These are phyloP conservation scores for Telopea speciosissima DNA, from an alignment of 177 flowering plant genomes.

Conservation along the genomic window DNA sequence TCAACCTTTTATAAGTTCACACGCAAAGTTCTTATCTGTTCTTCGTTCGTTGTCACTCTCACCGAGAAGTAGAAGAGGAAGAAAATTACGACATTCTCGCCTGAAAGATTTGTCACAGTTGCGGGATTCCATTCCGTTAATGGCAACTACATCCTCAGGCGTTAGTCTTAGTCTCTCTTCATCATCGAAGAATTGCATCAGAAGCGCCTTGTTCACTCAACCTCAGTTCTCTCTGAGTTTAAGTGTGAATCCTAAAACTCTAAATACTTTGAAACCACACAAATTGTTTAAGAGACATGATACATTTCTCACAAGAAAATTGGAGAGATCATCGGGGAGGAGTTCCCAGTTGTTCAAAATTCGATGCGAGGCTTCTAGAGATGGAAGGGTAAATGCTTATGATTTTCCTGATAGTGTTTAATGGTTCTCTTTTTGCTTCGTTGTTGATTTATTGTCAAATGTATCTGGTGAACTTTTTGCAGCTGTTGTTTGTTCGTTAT, in stretches of 20 bases:
- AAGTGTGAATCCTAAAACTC: conserved; percentile 17
- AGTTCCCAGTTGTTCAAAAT: conserved; percentile 31
- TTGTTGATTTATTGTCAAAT: neutral
- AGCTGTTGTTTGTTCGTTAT: neutral
- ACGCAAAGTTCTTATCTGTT: too few relatives aligned
- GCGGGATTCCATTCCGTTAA: neutral
- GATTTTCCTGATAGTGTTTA: neutral
- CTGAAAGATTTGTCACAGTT: too few relatives aligned
- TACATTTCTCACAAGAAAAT: conserved; percentile 12
- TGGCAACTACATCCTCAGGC: conserved; percentile 16
- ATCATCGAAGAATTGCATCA: conserved; percentile 1
- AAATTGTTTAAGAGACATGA: conserved; percentile 16
- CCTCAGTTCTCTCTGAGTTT: conserved; percentile 23
- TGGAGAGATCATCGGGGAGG: conserved; percentile 12
- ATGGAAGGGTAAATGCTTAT: conserved; percentile 28
- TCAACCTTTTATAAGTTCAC: too few relatives aligned
- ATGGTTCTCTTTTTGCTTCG: too few relatives aligned
- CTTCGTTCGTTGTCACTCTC: too few relatives aligned
- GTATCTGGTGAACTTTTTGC: neutral
- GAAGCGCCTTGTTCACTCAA: conserved; percentile 13
- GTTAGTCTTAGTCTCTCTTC: conserved; percentile 6
- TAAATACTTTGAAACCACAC: conserved; percentile 10
- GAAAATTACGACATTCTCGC: too few relatives aligned
- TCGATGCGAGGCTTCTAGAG: conserved; percentile 48
- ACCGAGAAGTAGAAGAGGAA: too few relatives aligned